phyloP scores from a whole-genome alignment of 768 basidiomycete species.

The Leccinum rimulosum region DNA sequence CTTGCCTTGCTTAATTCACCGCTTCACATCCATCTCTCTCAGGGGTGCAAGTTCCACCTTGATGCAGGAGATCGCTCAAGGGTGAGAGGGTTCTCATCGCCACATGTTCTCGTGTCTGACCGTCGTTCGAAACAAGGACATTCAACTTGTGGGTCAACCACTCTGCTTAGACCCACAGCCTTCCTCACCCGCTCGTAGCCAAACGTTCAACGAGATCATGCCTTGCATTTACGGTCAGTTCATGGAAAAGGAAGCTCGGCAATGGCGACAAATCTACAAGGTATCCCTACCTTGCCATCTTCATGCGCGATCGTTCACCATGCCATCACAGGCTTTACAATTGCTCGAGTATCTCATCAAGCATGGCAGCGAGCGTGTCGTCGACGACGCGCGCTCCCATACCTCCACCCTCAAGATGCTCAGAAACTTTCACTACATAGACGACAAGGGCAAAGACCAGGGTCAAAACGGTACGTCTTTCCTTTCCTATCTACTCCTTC shows the following conservation, averaged over 20 bases:
- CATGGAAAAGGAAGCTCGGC: slow-evolving; percentile 97
- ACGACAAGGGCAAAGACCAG: slow-evolving; percentile 98
- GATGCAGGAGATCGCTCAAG: slow-evolving; percentile 98
- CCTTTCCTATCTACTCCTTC: not conserved
- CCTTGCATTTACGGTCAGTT: slow-evolving; percentile 92
- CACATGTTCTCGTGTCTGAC: not conserved
- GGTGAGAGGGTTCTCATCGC: slow-evolving; percentile 49
- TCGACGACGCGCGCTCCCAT: slow-evolving; percentile 95
- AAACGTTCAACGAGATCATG: slow-evolving; percentile 99
- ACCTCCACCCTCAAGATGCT: slow-evolving; percentile 97
- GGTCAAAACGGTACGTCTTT: slow-evolving; percentile 84
- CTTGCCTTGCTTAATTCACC: not conserved
- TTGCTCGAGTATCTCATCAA: slow-evolving; percentile 95
- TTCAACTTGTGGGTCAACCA: slow-evolving; percentile 81
- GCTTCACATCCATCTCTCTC: slow-evolving; percentile 9
- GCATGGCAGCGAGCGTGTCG: slow-evolving; percentile 95
- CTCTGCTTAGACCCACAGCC: not conserved
- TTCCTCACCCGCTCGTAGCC: slow-evolving; percentile 46
- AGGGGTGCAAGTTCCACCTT: slow-evolving; percentile 98
- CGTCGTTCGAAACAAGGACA: slow-evolving; percentile 56
- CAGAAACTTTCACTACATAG: slow-evolving; percentile 95
- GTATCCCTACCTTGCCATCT: slow-evolving; percentile 33
- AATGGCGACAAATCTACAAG: slow-evolving; percentile 99
- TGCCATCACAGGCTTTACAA: slow-evolving; percentile 67
- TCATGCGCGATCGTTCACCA: slow-evolving; percentile 1